A percentile compares a stretch with the other conserved stretches of the same genome.
These are phyloP conservation scores for Sporisorium sorghi DNA, from an alignment of 1,284 basidiomycete genomes.

Conservation along the genomic window DNA sequence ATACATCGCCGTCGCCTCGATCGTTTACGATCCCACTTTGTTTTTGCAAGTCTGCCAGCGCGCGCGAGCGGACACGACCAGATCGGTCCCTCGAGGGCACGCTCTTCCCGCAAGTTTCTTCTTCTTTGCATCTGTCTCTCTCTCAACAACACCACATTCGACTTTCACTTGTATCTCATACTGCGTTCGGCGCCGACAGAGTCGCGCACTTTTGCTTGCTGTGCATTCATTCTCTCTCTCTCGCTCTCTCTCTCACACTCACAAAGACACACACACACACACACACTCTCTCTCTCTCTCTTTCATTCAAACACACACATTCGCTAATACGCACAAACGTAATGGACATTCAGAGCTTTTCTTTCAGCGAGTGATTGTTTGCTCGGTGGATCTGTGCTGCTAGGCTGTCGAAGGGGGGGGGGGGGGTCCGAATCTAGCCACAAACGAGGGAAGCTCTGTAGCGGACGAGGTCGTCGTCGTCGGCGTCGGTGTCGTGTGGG, in stretches of 20 bases:
- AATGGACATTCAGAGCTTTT: conserved; percentile 4
- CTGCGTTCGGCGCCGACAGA: conserved; percentile 2
- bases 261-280: not conserved
- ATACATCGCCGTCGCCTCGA: too few relatives aligned
- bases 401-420: too few relatives aligned
- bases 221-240: not conserved
- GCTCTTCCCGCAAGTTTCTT: not conserved
- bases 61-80: not conserved
- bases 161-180: conserved; percentile 1
- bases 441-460: conserved; percentile 8
- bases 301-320: too few relatives aligned
- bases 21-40: too few relatives aligned
- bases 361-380: too few relatives aligned
- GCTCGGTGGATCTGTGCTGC: too few relatives aligned
- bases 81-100: not conserved
- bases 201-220: conserved; percentile 2
- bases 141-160: not conserved
- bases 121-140: not conserved
- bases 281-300: too few relatives aligned
- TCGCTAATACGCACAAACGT: too few relatives aligned
- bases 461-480: conserved; percentile 32
- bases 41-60: too few relatives aligned
- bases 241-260: too few relatives aligned
- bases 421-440: not conserved
- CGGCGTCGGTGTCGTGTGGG: conserved; percentile 35